phyloP scores from a whole-genome alignment of 2,329 filamentous ascomycete genomes.

The Coniochaeta sp. region DNA sequence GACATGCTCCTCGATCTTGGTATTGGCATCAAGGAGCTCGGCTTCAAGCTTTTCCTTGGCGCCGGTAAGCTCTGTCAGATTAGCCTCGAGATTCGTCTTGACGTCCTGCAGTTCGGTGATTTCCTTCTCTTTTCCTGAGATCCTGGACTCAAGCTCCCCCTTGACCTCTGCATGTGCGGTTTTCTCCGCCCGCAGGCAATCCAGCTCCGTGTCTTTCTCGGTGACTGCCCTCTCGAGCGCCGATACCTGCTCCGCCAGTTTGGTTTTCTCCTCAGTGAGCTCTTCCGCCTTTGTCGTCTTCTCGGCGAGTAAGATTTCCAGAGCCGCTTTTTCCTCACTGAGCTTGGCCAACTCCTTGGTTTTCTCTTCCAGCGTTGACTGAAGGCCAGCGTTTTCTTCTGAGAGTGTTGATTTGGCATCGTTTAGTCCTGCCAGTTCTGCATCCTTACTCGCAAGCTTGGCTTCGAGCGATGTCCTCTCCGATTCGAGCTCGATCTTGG shows the following conservation, averaged over 20 bases:
- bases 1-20: constrained; percentile 7
- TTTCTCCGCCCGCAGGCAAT: constrained; percentile 12
- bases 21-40: constrained; percentile 9
- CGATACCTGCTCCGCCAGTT: neutral
- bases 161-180: constrained; percentile 14
- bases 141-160: constrained; percentile 10
- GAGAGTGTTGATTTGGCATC: neutral
- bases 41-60: constrained; percentile 10
- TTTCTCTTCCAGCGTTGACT: constrained; percentile 10
- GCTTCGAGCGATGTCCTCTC: constrained; percentile 15
- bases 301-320: neutral
- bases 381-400: neutral
- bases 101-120: constrained; percentile 12
- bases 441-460: neutral
- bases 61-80: constrained; percentile 12
- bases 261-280: neutral
- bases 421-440: neutral
- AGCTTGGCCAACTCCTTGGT: constrained; percentile 1
- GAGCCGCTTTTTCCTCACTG: neutral
- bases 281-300: constrained; percentile 2
- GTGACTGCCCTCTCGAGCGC: neutral
- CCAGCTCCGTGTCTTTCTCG: neutral
- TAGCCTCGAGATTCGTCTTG: constrained; percentile 14
- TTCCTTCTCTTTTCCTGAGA: constrained; percentile 10
- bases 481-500: constrained; percentile 13